Percentiles rank a stretch among this genome's conserved stretches.
Conservation (phyloP, 2,329 filamentous ascomycete species). For the Cytospora piceicola region DNA sequence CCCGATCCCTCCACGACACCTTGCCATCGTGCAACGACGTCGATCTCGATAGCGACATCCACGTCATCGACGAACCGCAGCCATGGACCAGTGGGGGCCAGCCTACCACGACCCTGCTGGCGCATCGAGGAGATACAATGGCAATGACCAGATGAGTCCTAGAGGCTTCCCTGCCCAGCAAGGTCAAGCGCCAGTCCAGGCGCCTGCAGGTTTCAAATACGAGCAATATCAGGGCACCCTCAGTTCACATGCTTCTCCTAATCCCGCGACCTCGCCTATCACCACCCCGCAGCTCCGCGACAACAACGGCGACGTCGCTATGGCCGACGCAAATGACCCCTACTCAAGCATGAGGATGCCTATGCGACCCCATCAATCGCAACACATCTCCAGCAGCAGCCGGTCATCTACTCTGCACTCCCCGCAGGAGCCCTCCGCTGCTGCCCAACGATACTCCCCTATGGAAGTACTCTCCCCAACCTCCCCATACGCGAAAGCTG, state of each 20-base stretch:
- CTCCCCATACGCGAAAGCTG: slow-evolving; percentile 70
- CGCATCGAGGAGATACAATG: slow-evolving; percentile 68
- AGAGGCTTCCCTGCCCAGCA: slow-evolving; percentile 34
- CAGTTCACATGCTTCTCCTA: slow-evolving; percentile 42
- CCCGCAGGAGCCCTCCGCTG: slow-evolving; percentile 75
- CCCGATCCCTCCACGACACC: background rate
- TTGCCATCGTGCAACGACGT: slow-evolving; percentile 22
- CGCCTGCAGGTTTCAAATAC: slow-evolving; percentile 67
- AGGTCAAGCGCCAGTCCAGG: slow-evolving; percentile 44
- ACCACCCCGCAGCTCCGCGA: slow-evolving; percentile 66
- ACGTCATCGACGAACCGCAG: slow-evolving; percentile 35
- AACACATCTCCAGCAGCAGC: slow-evolving; percentile 63
- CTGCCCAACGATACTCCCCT: slow-evolving; percentile 90
- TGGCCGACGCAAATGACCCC: slow-evolving; percentile 84
- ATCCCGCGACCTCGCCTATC: slow-evolving; percentile 62
- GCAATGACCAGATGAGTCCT: slow-evolving; percentile 41
- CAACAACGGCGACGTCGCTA: slow-evolving; percentile 75
- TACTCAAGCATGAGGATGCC: slow-evolving; percentile 88
- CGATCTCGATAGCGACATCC: slow-evolving; percentile 26
- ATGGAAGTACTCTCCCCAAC: slow-evolving; percentile 88
- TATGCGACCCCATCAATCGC: slow-evolving; percentile 76
- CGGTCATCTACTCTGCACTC: slow-evolving; percentile 69
- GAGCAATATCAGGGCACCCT: slow-evolving; percentile 64
- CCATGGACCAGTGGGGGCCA: slow-evolving; percentile 66
- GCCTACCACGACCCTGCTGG: slow-evolving; percentile 67